A percentile compares a stretch with the other conserved stretches of the same genome.
Conservation (phyloP, 1,139 yeast species). For the Hansenula lynferdii region DNA sequence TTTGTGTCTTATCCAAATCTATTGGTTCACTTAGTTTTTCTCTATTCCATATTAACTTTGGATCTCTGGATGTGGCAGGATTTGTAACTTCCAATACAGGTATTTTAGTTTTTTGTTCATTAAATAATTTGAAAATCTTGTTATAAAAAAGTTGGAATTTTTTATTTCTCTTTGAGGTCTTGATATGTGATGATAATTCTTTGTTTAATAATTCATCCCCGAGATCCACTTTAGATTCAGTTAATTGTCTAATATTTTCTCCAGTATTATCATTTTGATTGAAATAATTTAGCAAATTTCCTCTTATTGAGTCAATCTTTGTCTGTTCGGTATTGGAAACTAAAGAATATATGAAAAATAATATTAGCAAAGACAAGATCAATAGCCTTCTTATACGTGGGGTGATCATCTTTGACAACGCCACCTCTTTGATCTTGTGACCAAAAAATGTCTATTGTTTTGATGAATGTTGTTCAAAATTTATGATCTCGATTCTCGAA, state of each 20-base stretch:
- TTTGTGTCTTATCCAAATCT: slow-evolving; percentile 40
- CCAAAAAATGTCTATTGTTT: no score
- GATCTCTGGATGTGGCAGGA: slow-evolving; percentile 12
- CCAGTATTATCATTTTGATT: slow-evolving; percentile 2
- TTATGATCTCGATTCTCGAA: no score
- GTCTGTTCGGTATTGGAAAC: slow-evolving; percentile 3
- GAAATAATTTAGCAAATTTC: neutral
- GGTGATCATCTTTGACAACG: slow-evolving; percentile 2
- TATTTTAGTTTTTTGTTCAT: slow-evolving; percentile 7
- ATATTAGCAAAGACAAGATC: slow-evolving; percentile 2
- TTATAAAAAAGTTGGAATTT: slow-evolving; percentile 14
- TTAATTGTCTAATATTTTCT: neutral
- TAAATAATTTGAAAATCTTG: slow-evolving; percentile 9
- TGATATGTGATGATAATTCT: slow-evolving; percentile 3
- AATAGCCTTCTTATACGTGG: slow-evolving; percentile 7
- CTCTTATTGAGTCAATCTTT: slow-evolving; percentile 1
- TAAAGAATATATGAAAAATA: slow-evolving; percentile 4
- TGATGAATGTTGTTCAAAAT: no score
- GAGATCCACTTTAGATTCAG: neutral
- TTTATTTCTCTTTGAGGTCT: slow-evolving; percentile 4
- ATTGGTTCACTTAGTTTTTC: slow-evolving; percentile 10
- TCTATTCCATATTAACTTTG: slow-evolving; percentile 10
- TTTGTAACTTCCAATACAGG: slow-evolving; percentile 9
- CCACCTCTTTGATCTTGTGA: no score
- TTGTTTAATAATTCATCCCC: slow-evolving; percentile 1